Conservation (phyloP, 108 stramenopile genomes). For the Schizochytrium sp. region DNA sequence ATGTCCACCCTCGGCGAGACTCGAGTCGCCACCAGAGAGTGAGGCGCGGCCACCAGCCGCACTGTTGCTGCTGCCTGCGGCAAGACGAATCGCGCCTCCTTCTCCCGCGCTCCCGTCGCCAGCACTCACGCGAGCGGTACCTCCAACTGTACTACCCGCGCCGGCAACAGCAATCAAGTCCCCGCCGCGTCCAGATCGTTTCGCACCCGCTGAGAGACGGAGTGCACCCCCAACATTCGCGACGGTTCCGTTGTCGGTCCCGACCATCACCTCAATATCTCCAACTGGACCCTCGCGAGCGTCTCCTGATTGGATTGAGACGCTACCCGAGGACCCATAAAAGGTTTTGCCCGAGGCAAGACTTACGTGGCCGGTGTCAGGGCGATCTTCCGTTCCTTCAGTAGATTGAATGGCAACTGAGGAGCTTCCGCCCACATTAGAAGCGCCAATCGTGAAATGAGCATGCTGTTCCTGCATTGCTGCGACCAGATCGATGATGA, state of each 20-base stretch:
- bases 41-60: background rate
- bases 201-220: too few relatives aligned
- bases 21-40: background rate
- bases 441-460: background rate
- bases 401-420: background rate
- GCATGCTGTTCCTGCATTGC: conserved; percentile 28
- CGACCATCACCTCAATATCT: background rate
- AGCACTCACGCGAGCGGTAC: background rate
- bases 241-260: background rate
- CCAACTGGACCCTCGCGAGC: background rate
- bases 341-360: background rate
- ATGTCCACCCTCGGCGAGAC: background rate
- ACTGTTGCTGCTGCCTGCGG: too few relatives aligned
- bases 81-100: too few relatives aligned
- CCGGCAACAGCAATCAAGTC: too few relatives aligned
- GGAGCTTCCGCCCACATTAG: background rate
- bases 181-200: too few relatives aligned
- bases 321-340: background rate
- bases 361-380: background rate
- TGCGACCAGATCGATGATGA: conserved; percentile 37
- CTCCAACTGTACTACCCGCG: too few relatives aligned
- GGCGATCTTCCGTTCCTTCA: background rate
- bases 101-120: too few relatives aligned
- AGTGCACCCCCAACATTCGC: too few relatives aligned
- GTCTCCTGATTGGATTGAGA: background rate